Conservation (phyloP, 495 filamentous ascomycete species). For the Hyaloscypha finlandica region DNA sequence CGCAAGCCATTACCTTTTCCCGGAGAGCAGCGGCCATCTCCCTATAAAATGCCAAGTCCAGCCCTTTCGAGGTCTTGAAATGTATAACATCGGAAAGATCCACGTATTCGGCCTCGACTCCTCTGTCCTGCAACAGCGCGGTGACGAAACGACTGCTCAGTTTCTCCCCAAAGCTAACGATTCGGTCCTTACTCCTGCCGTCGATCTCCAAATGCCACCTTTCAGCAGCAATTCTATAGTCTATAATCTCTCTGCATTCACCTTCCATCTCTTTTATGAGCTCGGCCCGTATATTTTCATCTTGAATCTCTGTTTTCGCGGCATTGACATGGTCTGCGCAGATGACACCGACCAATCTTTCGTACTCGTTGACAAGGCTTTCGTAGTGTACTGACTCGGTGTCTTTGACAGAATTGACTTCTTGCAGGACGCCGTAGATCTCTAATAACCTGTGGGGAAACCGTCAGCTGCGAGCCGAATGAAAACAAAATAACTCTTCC, state of each 20-base stretch:
- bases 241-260: conserved; percentile 67
- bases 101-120: conserved; percentile 81
- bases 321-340: conserved; percentile 72
- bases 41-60: conserved; percentile 82
- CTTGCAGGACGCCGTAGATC: conserved; percentile 64
- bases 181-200: conserved; percentile 79
- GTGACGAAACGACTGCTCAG: conserved; percentile 88
- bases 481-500: background rate
- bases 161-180: conserved; percentile 93
- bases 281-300: conserved; percentile 55
- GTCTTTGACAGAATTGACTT: conserved; percentile 67
- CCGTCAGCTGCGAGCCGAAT: background rate
- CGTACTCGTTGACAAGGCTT: conserved; percentile 67
- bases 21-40: conserved; percentile 63
- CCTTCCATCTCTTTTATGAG: conserved; percentile 63
- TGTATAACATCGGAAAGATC: conserved; percentile 78
- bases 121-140: conserved; percentile 71
- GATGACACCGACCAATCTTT: conserved; percentile 71
- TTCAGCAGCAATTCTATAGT: conserved; percentile 56
- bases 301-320: conserved; percentile 61
- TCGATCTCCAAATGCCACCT: conserved; percentile 71
- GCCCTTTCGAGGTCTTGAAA: conserved; percentile 57
- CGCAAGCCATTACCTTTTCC: conserved; percentile 68
- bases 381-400: conserved; percentile 60
- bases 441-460: conserved; percentile 46